A percentile compares a stretch with the other conserved stretches of the same genome.
These are phyloP conservation scores for Brachypodium distachyon DNA, from an alignment of 202 grass and related monocot genomes.

Conservation along the genomic window DNA sequence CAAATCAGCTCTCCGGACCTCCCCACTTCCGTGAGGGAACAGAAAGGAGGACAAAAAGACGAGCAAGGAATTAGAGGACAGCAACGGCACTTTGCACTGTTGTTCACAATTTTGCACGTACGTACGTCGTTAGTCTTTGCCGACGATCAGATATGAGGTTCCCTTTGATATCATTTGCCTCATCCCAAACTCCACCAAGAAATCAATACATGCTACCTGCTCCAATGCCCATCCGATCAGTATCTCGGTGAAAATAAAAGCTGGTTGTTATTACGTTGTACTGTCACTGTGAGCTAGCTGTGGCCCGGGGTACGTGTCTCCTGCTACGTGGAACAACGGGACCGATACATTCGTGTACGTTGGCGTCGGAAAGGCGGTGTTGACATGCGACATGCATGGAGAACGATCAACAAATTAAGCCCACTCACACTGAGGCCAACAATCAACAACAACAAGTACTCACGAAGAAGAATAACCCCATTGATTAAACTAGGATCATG, in stretches of 20 bases:
- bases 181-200: slow-evolving; percentile 9
- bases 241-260: too few species aligned
- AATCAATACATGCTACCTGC: too few species aligned
- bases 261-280: too few species aligned
- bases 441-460: neutral
- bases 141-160: neutral
- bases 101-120: too few species aligned
- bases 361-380: slow-evolving; percentile 29
- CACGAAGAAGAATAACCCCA: too few species aligned
- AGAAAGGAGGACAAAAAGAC: neutral
- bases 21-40: neutral
- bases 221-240: too few species aligned
- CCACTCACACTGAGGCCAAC: neutral
- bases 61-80: neutral
- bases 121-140: neutral
- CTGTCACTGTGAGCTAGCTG: too few species aligned
- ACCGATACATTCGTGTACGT: neutral
- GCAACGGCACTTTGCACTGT: neutral
- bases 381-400: neutral
- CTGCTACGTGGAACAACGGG: slow-evolving; percentile 31
- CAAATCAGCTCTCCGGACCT: neutral
- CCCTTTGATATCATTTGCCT: too few species aligned
- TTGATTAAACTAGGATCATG: too few species aligned
- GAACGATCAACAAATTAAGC: too few species aligned
- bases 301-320: too few species aligned